Evolutionary conservation across 73 alveolate genomes (phyloP).

Genomic region (Halteria grandinella): DNA sequence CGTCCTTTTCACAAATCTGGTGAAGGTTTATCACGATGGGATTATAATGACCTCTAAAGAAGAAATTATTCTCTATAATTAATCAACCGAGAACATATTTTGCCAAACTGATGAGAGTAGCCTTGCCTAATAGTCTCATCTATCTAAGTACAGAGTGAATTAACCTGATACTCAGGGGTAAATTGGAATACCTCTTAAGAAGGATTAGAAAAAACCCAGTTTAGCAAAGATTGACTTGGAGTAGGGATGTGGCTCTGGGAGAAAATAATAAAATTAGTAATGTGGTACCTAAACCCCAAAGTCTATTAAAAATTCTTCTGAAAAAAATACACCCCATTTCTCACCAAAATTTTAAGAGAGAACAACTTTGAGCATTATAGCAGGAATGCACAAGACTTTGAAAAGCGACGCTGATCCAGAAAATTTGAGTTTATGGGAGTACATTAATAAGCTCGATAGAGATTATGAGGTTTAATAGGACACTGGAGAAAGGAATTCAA

Average conservation of each 20-base stretch:
- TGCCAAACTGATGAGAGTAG: no score
- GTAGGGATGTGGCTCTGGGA: no score
- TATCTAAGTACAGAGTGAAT: not conserved
- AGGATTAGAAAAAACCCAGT: not conserved
- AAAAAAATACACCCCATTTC: no score
- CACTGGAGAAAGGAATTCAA: not conserved
- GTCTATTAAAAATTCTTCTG: no score
- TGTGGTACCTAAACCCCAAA: no score
- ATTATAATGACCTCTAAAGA: conserved; percentile 1
- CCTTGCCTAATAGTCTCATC: not conserved
- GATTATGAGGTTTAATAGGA: not conserved
- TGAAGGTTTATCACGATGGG: conserved; percentile 13
- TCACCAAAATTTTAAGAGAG: no score
- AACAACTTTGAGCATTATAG: no score
- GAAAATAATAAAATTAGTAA: no score
- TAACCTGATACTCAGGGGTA: not conserved
- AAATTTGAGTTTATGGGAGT: not conserved
- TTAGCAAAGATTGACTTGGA: not conserved
- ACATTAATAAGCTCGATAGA: not conserved
- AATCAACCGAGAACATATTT: not conserved
- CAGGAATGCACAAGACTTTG: no score
- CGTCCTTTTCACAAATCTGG: not conserved
- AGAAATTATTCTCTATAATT: not conserved
- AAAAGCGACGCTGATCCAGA: not conserved
- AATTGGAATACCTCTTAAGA: not conserved